These are phyloP conservation scores for Fragilaria radians DNA, from an alignment of 108 stramenopile genomes.

Conservation along the genomic window DNA sequence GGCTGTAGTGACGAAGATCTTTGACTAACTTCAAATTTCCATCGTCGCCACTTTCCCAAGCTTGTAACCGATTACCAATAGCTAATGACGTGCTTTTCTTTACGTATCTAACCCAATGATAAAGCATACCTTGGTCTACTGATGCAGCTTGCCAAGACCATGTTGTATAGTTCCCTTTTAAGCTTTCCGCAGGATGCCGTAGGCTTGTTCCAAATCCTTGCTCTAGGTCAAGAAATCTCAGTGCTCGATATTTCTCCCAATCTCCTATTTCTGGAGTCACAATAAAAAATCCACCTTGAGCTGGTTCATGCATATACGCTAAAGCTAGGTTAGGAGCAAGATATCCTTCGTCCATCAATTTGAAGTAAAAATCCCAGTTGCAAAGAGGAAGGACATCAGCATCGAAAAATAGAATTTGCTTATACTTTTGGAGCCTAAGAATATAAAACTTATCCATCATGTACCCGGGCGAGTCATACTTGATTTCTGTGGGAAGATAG, in stretches of 20 bases:
- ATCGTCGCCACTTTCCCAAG: not conserved
- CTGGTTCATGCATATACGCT: constrained; percentile 25
- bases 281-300: constrained; percentile 47
- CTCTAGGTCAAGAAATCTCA: not conserved
- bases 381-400: constrained; percentile 55
- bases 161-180: not conserved
- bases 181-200: not conserved
- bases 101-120: constrained; percentile 25
- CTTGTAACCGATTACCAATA: not conserved
- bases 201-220: not conserved
- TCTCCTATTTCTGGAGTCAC: constrained; percentile 29
- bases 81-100: constrained; percentile 12
- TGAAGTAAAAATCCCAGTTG: constrained; percentile 54
- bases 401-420: constrained; percentile 59
- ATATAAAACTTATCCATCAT: constrained; percentile 52
- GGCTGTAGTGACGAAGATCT: not conserved
- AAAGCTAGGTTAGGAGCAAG: constrained; percentile 37
- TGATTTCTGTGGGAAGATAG: constrained; percentile 22
- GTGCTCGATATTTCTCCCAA: constrained; percentile 17
- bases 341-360: constrained; percentile 26
- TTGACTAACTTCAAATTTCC: not conserved
- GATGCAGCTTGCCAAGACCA: constrained; percentile 38
- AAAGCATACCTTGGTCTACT: constrained; percentile 52
- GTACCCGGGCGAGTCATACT: constrained; percentile 24
- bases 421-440: constrained; percentile 49